Percentiles rank a stretch among this genome's conserved stretches.
phyloP scores from a whole-genome alignment of 441 rosid species.

The Hypseocharis bilobata region DNA sequence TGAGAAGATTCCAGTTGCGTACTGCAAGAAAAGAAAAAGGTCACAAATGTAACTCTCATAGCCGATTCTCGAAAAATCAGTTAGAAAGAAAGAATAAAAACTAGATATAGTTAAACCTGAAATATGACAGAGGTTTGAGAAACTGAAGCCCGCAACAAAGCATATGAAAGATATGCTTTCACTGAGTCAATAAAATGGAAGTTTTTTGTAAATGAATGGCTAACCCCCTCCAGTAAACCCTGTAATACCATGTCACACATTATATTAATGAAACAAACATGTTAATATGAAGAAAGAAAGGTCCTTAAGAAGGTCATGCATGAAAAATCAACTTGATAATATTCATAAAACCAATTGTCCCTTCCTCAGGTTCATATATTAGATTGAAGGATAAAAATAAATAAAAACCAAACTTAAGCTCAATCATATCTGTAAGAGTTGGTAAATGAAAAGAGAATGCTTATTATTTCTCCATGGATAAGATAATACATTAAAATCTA shows the following conservation, averaged over 20 bases:
- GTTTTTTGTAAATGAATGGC: conserved; percentile 82
- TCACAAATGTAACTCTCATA: conserved; percentile 23
- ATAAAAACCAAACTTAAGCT: background rate
- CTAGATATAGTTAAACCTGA: conserved; percentile 55
- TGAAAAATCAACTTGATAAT: background rate
- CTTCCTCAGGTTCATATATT: background rate
- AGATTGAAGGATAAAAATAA: background rate
- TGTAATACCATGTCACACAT: conserved; percentile 30
- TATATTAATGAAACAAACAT: background rate
- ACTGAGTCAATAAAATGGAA: conserved; percentile 96
- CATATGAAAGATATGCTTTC: conserved; percentile 95
- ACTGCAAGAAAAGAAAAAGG: conserved; percentile 51
- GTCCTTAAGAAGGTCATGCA: background rate
- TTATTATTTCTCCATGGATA: too few relatives aligned
- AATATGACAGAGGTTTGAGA: conserved; percentile 78
- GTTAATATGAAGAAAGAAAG: background rate
- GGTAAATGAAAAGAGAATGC: background rate
- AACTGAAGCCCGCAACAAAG: conserved; percentile 91
- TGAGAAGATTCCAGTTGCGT: conserved; percentile 91
- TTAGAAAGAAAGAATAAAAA: conserved; percentile 17
- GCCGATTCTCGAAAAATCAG: conserved; percentile 15
- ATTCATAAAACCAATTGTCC: background rate
- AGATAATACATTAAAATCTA: background rate
- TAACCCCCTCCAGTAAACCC: conserved; percentile 93
- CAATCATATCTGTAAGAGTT: background rate